Evolutionary conservation across 495 filamentous ascomycete genomes (phyloP), one percentile per base, ranked within the genome.

Genomic region (Penicillium bovifimosum): DNA sequence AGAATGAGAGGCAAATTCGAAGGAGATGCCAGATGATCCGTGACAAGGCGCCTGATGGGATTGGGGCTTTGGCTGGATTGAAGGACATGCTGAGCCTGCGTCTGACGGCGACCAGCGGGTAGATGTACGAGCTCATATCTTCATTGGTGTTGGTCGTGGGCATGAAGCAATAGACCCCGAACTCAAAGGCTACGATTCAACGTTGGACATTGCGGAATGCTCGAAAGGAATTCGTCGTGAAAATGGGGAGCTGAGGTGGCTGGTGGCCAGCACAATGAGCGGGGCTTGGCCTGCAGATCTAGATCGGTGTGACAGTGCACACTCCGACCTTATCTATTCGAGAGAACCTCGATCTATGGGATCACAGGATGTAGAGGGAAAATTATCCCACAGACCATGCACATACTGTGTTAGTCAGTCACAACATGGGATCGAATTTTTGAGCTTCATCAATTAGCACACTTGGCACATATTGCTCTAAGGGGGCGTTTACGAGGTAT

Each of bases 1-100:
- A 18, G 16, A 84, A 54, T 0, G 69, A 67, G 10, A 70, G 41
- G 9, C 38, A 44, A 28, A 74, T 62, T 1, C 63, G 63, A n/a
- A 71, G 43, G 2, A 72, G 31, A 49, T 62, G 71, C 55, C 60
- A 51, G 27, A 69, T 55, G 1, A 63, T 32, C 1, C 49, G 56
- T 6, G 56, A 32, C 8, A 53, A 10, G 17, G 10, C 50, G n/a
- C 53, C 33, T 9, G 34, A 28, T 46, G 46, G 43, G 38, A 27
- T 26, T 6, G 50, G n/a, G 11, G 16, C 42, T 32, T 42, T 45
- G 34, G 51, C 6, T 9, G 49, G 47, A 34, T 59, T 50, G 47
- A 64, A 50, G 17, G 34, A 9, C 36, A 46, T 32, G 9, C 13
- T 41, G 36, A 43, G 41, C 14, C 44, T 41, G 17, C 36, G 18